Conservation (phyloP, 2,329 filamentous ascomycete species). For the Arthrocladium fulminans region DNA sequence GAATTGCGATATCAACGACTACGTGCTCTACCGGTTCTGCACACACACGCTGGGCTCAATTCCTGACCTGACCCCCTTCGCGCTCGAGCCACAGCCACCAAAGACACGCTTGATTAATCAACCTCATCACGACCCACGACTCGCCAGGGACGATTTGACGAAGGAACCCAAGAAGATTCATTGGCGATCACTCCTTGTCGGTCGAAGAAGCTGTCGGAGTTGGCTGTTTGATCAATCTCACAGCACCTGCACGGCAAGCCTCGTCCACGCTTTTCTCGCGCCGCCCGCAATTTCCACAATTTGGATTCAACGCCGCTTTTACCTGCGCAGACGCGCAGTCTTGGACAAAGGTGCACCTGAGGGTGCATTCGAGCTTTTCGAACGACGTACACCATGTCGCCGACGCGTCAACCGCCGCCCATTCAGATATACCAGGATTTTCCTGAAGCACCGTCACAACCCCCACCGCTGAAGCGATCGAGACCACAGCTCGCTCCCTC, state of each 20-base stretch:
- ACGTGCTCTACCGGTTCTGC: neutral
- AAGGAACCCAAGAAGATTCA: neutral
- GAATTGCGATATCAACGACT: neutral
- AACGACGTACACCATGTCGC: slow-evolving; percentile 19
- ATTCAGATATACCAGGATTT: slow-evolving; percentile 54
- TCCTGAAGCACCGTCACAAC: slow-evolving; percentile 33
- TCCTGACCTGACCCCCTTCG: slow-evolving; percentile 5
- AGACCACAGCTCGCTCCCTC: slow-evolving; percentile 43
- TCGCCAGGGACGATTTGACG: neutral
- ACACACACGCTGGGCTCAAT: neutral
- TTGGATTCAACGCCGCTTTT: slow-evolving; percentile 24
- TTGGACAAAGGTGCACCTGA: neutral
- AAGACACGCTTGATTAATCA: neutral
- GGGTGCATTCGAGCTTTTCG: slow-evolving; percentile 9
- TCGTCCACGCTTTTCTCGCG: slow-evolving; percentile 11
- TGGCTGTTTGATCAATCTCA: slow-evolving; percentile 5
- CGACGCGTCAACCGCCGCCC: slow-evolving; percentile 33
- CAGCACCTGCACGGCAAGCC: slow-evolving; percentile 1
- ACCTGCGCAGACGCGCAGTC: slow-evolving; percentile 9
- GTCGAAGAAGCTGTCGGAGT: slow-evolving; percentile 1
- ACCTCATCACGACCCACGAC: neutral
- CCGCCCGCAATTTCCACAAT: slow-evolving; percentile 6
- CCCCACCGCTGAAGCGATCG: slow-evolving; percentile 20
- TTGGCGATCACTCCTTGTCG: neutral
- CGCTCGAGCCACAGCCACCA: slow-evolving; percentile 6